Evolutionary conservation across 768 basidiomycete species (phyloP).

Genomic region (Suillus discolor): DNA sequence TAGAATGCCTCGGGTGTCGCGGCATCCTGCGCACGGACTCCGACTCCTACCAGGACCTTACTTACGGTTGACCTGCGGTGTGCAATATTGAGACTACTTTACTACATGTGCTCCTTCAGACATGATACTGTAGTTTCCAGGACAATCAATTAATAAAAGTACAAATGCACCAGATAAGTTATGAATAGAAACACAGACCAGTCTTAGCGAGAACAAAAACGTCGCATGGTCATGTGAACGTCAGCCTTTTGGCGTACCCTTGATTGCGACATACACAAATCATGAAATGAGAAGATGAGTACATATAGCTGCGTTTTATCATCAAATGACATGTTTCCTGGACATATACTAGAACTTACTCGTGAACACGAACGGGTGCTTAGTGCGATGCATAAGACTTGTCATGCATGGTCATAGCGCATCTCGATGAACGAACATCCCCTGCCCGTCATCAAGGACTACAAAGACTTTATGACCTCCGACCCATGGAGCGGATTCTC

Average conservation of each 20-base stretch:
- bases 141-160: not conserved
- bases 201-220: not conserved
- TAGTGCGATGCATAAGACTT: not conserved
- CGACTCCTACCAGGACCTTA: not conserved
- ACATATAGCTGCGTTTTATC: not conserved
- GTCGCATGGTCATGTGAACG: not conserved
- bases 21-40: not conserved
- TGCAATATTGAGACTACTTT: not conserved
- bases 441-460: constrained; percentile 29
- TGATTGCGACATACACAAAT: not conserved
- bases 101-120: not conserved
- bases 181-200: not conserved
- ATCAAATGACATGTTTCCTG: not conserved
- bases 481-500: constrained; percentile 32
- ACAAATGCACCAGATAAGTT: not conserved
- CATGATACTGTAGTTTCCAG: not conserved
- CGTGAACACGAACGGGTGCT: not conserved
- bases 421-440: constrained; percentile 15
- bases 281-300: not conserved
- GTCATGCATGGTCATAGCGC: not conserved
- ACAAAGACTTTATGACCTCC: constrained; percentile 27
- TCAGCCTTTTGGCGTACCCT: not conserved
- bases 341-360: not conserved
- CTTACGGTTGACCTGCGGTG: not conserved
- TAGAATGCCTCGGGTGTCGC: not conserved